Conservation (phyloP, 495 filamentous ascomycete genomes). For the Penicillium nucicola region DNA sequence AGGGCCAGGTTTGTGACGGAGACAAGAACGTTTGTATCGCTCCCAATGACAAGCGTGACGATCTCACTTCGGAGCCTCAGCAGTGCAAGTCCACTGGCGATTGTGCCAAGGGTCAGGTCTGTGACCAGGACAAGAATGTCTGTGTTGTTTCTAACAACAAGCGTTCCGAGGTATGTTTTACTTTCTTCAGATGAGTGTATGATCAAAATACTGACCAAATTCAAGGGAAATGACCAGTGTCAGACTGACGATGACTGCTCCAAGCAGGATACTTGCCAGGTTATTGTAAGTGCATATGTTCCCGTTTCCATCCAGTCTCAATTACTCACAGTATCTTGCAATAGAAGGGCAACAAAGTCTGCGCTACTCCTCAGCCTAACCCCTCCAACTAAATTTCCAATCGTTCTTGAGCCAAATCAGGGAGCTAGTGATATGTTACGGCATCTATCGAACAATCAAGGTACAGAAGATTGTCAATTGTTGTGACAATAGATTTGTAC, state of each 20-base stretch:
- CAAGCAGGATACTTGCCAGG: slow-evolving; percentile 6
- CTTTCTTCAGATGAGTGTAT: background rate
- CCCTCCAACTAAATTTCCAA: slow-evolving; percentile 2
- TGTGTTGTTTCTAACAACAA: background rate
- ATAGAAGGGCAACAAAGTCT: slow-evolving; percentile 6
- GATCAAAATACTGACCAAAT: background rate
- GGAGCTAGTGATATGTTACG: too few relatives aligned
- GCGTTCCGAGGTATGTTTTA: background rate
- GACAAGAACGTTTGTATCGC: too few relatives aligned
- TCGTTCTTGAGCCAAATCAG: too few relatives aligned
- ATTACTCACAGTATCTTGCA: background rate
- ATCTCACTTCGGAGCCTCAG: background rate
- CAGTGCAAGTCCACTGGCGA: too few relatives aligned
- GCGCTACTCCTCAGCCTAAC: slow-evolving; percentile 1
- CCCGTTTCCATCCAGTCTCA: too few relatives aligned
- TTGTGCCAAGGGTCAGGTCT: too few relatives aligned
- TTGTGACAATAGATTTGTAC: too few relatives aligned
- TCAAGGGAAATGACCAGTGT: slow-evolving; percentile 1
- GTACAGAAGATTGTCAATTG: too few relatives aligned
- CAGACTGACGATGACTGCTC: slow-evolving; percentile 5
- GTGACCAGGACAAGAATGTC: too few relatives aligned
- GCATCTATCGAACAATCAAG: too few relatives aligned
- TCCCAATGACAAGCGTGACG: too few relatives aligned
- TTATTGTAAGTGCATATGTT: background rate
- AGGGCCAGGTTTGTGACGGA: too few relatives aligned